Evolutionary conservation across 2,329 filamentous ascomycete genomes (phyloP), one percentile per base, ranked within the genome.

Genomic region (Pseudogymnoascus sp.): DNA sequence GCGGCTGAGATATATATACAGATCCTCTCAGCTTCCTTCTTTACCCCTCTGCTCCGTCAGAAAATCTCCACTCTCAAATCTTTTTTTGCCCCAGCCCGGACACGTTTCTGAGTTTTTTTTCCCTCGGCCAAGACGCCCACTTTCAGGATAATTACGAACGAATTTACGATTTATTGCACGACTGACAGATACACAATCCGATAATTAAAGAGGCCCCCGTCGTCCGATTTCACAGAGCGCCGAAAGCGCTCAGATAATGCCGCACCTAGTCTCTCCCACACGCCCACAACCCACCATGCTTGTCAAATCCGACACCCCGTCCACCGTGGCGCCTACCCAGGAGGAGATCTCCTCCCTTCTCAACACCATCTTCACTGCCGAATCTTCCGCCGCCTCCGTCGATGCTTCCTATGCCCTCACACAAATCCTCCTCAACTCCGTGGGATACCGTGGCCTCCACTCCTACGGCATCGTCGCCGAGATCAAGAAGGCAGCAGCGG

Each of bases 401-500:
- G 85, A 88, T 70, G 83, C 82, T 62, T 78, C 86, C 16, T 89
- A 89, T 71, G 80, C 80, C 41, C 77, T 89, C 63, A 82, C 81
- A 61, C 84, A 85, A 61, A 74, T 87, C 12, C 76, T 89, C 12
- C 78, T 86, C 63, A 83, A 86, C 74, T 85, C 84, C 30, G 80
- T 86, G 62, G 86, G 86, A 59, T 82, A 82, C 70, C 80, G 82
- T 20, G 86, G 85, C 58, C 77, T 89, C 60, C 74, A 79, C 57
- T 77, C 76, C 62, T 88, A 88, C 74, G 81, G 82, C 65, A 75
- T 89, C 57, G 72, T 89, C 54, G 78, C 81, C 20, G 81, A 83
- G 65, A 79, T 87, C 69, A 83, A 83, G 71, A 89, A 96, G 80
- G 90, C 90, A 37, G 91, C 93, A 3, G 78, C 81, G 68, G 91